Conservation (phyloP, 2,329 filamentous ascomycete species). For the Aspergillus felis region DNA sequence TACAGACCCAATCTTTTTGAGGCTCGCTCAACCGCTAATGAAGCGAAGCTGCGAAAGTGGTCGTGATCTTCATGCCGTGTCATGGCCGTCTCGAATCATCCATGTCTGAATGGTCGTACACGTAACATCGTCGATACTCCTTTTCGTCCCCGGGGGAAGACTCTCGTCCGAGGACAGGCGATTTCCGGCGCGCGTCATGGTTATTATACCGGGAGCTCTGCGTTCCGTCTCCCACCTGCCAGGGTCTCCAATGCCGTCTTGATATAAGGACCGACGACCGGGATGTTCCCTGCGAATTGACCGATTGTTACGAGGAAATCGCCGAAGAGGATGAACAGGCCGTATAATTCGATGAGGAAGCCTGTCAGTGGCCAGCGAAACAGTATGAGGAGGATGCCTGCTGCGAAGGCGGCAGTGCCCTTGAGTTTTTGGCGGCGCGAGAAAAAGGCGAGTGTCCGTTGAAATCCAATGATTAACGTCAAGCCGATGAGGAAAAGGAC, state of each 20-base stretch:
- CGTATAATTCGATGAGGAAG: slow-evolving; percentile 87
- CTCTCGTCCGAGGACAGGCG: neutral
- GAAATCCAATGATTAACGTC: slow-evolving; percentile 87
- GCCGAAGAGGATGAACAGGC: slow-evolving; percentile 88
- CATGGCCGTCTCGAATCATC: neutral
- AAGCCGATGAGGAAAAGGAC: slow-evolving; percentile 97
- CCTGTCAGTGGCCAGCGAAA: slow-evolving; percentile 87
- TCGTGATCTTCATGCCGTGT: neutral
- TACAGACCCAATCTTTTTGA: neutral
- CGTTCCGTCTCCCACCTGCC: slow-evolving; percentile 66
- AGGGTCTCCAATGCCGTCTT: slow-evolving; percentile 67
- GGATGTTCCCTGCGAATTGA: slow-evolving; percentile 77
- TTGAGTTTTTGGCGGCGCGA: slow-evolving; percentile 87
- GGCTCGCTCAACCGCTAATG: neutral
- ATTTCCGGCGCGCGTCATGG: neutral
- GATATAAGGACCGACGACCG: slow-evolving; percentile 83
- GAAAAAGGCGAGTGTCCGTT: slow-evolving; percentile 93
- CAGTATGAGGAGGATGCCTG: slow-evolving; percentile 79
- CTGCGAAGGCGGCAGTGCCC: slow-evolving; percentile 83
- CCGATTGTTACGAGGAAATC: slow-evolving; percentile 94
- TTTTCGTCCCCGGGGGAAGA: neutral
- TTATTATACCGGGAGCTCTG: slow-evolving; percentile 54
- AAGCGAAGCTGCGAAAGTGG: neutral
- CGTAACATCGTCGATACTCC: slow-evolving; percentile 1
- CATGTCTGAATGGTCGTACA: slow-evolving; percentile 6